Conservation (phyloP, 805 yeast species). For the Saturnispora halmiae region DNA sequence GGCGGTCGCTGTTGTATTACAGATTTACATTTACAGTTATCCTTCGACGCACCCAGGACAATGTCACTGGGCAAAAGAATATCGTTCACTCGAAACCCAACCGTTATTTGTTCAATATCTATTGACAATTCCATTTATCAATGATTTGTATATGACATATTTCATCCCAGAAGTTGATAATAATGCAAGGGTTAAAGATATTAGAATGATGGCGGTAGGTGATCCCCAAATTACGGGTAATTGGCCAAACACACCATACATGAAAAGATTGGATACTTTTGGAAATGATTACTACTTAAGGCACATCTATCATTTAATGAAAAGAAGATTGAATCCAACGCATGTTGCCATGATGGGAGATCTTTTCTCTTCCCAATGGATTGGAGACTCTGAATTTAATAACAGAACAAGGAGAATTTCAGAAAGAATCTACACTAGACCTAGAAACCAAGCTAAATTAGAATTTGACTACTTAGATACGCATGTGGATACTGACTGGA, state of each 20-base stretch:
- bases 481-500: constrained; percentile 52
- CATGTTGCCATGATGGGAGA: constrained; percentile 91
- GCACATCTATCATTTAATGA: constrained; percentile 67
- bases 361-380: constrained; percentile 91
- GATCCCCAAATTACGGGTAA: constrained; percentile 96
- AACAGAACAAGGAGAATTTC: constrained; percentile 69
- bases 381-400: constrained; percentile 74
- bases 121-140: constrained; percentile 25
- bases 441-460: constrained; percentile 38
- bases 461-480: constrained; percentile 38
- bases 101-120: constrained; percentile 13
- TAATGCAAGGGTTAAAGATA: constrained; percentile 20
- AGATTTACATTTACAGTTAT: constrained; percentile 64
- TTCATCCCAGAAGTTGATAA: constrained; percentile 20
- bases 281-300: constrained; percentile 90
- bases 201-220: constrained; percentile 75
- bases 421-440: constrained; percentile 58
- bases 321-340: constrained; percentile 54
- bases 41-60: constrained; percentile 48
- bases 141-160: constrained; percentile 27
- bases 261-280: constrained; percentile 69
- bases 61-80: constrained; percentile 52
- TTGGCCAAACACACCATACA: constrained; percentile 59
- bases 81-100: constrained; percentile 20
- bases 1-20: constrained; percentile 37